Evolutionary conservation across 306 rosid genomes (phyloP).

Genomic region (Fragaria ananassa): DNA sequence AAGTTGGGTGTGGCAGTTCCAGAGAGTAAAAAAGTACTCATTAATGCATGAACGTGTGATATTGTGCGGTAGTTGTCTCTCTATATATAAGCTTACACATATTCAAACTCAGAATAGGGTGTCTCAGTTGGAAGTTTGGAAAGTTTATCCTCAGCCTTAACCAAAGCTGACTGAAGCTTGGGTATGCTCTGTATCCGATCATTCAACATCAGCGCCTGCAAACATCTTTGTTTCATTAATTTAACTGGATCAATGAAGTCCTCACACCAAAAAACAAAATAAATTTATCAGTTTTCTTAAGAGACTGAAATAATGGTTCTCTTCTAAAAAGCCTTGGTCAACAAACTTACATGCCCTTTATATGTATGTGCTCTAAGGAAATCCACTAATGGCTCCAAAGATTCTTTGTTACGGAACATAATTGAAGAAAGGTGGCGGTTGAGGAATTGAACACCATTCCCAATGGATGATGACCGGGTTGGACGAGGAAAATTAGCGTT

Average conservation of each 20-base stretch:
- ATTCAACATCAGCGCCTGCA: slow-evolving; percentile 80
- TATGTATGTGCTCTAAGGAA: slow-evolving; percentile 82
- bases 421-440: slow-evolving; percentile 76
- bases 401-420: slow-evolving; percentile 67
- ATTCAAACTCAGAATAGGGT: slow-evolving; percentile 66
- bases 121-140: slow-evolving; percentile 54
- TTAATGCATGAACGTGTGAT: background rate
- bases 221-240: background rate
- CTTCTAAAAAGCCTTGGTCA: slow-evolving; percentile 2
- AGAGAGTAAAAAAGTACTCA: background rate
- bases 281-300: background rate
- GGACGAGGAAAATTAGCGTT: slow-evolving; percentile 80
- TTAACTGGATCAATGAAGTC: slow-evolving; percentile 54
- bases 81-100: slow-evolving; percentile 46
- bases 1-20: background rate
- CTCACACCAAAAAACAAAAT: slow-evolving; percentile 32
- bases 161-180: slow-evolving; percentile 59
- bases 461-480: slow-evolving; percentile 72
- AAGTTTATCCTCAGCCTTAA: slow-evolving; percentile 66
- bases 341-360: slow-evolving; percentile 69
- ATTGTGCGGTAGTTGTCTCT: background rate
- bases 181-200: slow-evolving; percentile 61
- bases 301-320: slow-evolving; percentile 24
- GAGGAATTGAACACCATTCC: slow-evolving; percentile 84
- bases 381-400: slow-evolving; percentile 72